phyloP scores from a whole-genome alignment of 352 stramenopile species.

The Phytophthora syringae region DNA sequence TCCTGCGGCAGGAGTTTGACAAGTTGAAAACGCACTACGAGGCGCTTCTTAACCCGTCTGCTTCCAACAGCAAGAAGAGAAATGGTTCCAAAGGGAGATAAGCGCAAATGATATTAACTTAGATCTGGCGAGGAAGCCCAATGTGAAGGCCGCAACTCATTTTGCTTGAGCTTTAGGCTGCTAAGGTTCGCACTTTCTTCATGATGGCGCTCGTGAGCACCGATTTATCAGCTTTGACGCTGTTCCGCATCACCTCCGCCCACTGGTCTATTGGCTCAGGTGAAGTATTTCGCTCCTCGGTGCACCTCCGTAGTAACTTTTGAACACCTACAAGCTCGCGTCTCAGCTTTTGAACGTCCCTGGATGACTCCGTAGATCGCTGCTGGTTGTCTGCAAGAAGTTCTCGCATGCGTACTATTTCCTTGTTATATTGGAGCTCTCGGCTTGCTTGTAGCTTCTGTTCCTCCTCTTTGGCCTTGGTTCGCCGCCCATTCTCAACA shows the following conservation, averaged over 20 bases:
- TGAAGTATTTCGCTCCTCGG: slow-evolving; percentile 15
- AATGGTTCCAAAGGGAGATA: not conserved
- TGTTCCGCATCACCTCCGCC: slow-evolving; percentile 24
- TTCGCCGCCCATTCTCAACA: not conserved
- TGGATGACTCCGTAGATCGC: slow-evolving; percentile 49
- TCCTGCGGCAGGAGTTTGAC: slow-evolving; percentile 70
- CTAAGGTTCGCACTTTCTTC: slow-evolving; percentile 47
- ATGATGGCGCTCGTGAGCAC: slow-evolving; percentile 52
- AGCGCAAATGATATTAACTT: slow-evolving; percentile 20
- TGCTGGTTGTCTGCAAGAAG: slow-evolving; percentile 58
- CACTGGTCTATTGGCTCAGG: slow-evolving; percentile 21
- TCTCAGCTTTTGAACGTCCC: slow-evolving; percentile 60
- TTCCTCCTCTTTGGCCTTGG: slow-evolving; percentile 20
- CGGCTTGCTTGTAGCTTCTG: slow-evolving; percentile 27
- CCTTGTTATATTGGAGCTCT: slow-evolving; percentile 42
- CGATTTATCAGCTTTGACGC: slow-evolving; percentile 36
- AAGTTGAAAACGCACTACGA: slow-evolving; percentile 75
- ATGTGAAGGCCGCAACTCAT: not conserved
- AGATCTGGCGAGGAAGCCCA: not conserved
- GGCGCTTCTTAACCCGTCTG: slow-evolving; percentile 16
- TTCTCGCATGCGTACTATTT: slow-evolving; percentile 52
- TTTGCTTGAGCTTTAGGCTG: slow-evolving; percentile 1
- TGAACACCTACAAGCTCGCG: slow-evolving; percentile 57
- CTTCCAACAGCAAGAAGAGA: slow-evolving; percentile 11
- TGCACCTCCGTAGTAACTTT: slow-evolving; percentile 47